Percentiles rank a stretch among this genome's conserved stretches.
phyloP scores from a whole-genome alignment of 1,284 basidiomycete genomes.

The Trichosporon sp. region DNA sequence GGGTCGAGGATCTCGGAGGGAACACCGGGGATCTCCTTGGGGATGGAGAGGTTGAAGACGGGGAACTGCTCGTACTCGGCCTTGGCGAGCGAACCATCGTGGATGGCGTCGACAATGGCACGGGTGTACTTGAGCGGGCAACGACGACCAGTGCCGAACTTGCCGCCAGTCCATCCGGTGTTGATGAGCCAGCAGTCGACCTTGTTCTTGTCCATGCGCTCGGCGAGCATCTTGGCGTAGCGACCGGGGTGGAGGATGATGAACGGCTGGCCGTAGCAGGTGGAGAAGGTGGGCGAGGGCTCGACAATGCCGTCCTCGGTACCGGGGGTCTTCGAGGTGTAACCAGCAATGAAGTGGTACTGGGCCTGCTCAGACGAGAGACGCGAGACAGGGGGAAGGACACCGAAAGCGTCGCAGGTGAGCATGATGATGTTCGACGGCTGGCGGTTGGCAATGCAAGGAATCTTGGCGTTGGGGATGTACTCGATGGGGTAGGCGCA shows the following conservation, averaged over 20 bases:
- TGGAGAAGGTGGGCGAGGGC: constrained; percentile 98
- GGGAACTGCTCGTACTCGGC: constrained; percentile 83
- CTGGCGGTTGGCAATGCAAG: constrained; percentile 79
- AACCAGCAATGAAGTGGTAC: constrained; percentile 96
- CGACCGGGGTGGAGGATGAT: constrained; percentile 93
- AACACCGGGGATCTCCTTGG: constrained; percentile 76
- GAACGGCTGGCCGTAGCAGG: constrained; percentile 98
- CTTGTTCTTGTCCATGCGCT: constrained; percentile 87
- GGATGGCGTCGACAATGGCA: constrained; percentile 94
- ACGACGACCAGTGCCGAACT: constrained; percentile 85
- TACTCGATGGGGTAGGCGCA: constrained; percentile 97
- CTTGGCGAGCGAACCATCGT: constrained; percentile 84
- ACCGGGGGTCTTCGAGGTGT: constrained; percentile 85
- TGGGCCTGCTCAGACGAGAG: constrained; percentile 92
- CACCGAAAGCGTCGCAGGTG: constrained; percentile 97
- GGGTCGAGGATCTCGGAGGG: constrained; percentile 89
- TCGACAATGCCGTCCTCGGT: constrained; percentile 98
- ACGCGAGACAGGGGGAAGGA: constrained; percentile 92
- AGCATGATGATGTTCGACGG: constrained; percentile 93
- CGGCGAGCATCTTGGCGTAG: constrained; percentile 96
- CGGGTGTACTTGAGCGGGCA: constrained; percentile 96
- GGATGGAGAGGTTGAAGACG: constrained; percentile 78
- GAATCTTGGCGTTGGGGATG: constrained; percentile 94
- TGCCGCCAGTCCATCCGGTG: constrained; percentile 97
- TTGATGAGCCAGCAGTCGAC: constrained; percentile 99